A percentile compares a stretch with the other conserved stretches of the same genome.
Evolutionary conservation across 257 asterid genomes (phyloP).

Genomic region (Jacaranda copaia): DNA sequence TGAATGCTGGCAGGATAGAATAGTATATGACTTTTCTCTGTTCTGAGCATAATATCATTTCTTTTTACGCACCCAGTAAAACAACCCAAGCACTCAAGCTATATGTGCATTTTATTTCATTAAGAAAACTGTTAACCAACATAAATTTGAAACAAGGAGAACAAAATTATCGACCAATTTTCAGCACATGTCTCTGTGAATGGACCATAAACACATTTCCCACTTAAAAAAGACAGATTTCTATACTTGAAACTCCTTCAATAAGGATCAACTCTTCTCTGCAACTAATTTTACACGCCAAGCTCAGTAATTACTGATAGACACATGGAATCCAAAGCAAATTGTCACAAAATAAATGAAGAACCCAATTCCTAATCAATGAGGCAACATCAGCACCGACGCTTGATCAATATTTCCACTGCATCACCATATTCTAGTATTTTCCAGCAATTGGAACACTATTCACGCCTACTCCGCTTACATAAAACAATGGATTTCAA

Average conservation of each 20-base stretch:
- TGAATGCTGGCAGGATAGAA: slow-evolving; percentile 18
- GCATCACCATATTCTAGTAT: neutral
- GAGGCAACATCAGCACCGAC: slow-evolving; percentile 19
- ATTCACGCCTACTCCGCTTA: slow-evolving; percentile 15
- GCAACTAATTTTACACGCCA: slow-evolving; percentile 4
- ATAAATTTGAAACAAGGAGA: slow-evolving; percentile 16
- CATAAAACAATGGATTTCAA: slow-evolving; percentile 26
- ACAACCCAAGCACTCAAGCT: slow-evolving; percentile 18
- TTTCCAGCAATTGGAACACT: slow-evolving; percentile 18
- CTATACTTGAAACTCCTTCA: neutral
- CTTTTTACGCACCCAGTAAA: slow-evolving; percentile 4
- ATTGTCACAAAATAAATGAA: neutral
- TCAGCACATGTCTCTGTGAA: neutral
- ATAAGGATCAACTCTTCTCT: slow-evolving; percentile 20
- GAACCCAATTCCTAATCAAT: slow-evolving; percentile 4
- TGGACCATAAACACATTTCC: slow-evolving; percentile 11
- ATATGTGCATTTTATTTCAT: neutral
- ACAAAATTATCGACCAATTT: neutral
- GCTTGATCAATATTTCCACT: slow-evolving; percentile 7
- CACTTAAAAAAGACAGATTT: neutral
- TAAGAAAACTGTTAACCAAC: neutral
- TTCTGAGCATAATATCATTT: neutral
- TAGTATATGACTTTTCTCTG: neutral
- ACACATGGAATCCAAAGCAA: neutral
- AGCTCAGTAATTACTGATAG: neutral